Conservation (phyloP, 106 monocot species). For the Allium cepa region DNA sequence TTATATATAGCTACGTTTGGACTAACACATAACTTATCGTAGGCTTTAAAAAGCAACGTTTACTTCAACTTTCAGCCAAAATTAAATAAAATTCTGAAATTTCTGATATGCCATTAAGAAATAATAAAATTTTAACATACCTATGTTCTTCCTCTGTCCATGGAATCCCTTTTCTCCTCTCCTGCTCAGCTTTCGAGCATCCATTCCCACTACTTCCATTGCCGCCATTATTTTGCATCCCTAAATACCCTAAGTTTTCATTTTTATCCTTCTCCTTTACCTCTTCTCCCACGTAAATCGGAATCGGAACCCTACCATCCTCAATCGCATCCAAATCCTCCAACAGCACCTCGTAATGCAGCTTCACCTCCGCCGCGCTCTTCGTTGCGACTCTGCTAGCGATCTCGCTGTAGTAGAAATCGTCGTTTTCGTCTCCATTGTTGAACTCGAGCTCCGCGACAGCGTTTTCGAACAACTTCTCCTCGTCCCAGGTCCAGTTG, state of each 20-base stretch:
- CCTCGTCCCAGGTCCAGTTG: conserved; percentile 61
- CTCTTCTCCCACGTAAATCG: conserved; percentile 34
- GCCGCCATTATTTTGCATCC: background rate
- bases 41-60: too few species aligned
- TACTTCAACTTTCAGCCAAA: background rate
- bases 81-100: background rate
- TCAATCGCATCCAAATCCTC: conserved; percentile 83
- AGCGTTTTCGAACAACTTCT: conserved; percentile 71
- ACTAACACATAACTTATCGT: too few species aligned
- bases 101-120: background rate
- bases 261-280: conserved; percentile 21
- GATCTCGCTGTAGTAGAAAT: conserved; percentile 29
- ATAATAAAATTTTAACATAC: conserved; percentile 13
- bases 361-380: conserved; percentile 46
- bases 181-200: conserved; percentile 75
- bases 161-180: conserved; percentile 76
- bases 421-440: conserved; percentile 6
- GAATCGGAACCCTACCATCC: conserved; percentile 52
- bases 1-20: too few species aligned
- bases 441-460: conserved; percentile 20
- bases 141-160: conserved; percentile 97
- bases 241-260: background rate
- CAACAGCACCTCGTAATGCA: conserved; percentile 57
- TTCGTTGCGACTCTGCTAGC: conserved; percentile 40
- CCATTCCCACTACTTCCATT: conserved; percentile 22